phyloP scores from a whole-genome alignment of 73 alveolate species.

The Paramecium pentaurelia region DNA sequence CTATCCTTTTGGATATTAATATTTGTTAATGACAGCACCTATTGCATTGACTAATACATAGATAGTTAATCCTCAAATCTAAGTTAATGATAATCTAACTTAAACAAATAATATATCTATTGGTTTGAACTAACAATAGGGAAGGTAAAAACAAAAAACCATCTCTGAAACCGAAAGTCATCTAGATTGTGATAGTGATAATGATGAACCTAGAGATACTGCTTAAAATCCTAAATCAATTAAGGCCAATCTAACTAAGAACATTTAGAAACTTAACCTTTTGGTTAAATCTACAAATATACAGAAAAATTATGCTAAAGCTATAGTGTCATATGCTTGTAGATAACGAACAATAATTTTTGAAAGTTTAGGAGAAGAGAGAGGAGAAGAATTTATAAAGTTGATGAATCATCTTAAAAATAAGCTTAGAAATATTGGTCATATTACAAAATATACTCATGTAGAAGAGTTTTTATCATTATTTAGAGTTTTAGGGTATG shows the following conservation, averaged over 20 bases:
- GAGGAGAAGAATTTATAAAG: neutral
- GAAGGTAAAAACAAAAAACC: neutral
- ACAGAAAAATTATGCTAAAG: slow-evolving; percentile 17
- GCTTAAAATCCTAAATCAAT: neutral
- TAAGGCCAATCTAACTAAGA: neutral
- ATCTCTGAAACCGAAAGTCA: slow-evolving; percentile 2
- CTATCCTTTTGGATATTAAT: neutral
- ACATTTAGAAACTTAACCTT: neutral
- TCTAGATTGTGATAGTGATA: neutral
- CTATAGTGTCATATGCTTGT: neutral
- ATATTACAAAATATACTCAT: neutral
- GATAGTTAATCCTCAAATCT: neutral
- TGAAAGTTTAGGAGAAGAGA: neutral
- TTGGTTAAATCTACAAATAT: slow-evolving; percentile 12
- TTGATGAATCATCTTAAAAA: neutral
- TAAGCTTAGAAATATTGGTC: neutral
- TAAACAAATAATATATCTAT: neutral
- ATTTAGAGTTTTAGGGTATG: neutral
- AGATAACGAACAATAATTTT: neutral
- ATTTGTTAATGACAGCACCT: neutral
- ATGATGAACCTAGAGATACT: neutral
- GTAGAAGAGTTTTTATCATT: neutral
- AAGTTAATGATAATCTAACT: neutral
- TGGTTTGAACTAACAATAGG: neutral
- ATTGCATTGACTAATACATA: neutral